Evolutionary conservation across 768 basidiomycete species (phyloP).

Genomic region (Trametes punicea): DNA sequence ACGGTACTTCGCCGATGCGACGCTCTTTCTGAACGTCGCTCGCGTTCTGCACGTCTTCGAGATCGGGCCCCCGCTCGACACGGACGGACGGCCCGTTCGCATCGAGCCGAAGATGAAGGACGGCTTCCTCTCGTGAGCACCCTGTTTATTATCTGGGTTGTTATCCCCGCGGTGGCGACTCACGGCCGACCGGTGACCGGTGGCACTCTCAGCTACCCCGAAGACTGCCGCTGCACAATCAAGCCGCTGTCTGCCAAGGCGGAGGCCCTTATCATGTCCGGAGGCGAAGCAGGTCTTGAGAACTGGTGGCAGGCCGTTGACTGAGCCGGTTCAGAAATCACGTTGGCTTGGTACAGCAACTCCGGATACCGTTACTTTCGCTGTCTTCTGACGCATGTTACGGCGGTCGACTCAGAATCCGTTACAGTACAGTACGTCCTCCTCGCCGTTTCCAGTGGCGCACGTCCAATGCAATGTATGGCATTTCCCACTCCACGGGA

Average conservation of each 20-base stretch:
- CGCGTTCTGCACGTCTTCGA: constrained; percentile 20
- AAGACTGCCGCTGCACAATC: constrained; percentile 18
- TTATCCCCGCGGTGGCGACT: too few species aligned
- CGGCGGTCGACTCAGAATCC: too few species aligned
- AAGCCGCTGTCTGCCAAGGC: constrained; percentile 15
- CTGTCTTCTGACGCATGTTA: too few species aligned
- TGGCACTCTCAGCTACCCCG: constrained; percentile 15
- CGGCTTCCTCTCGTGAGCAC: constrained; percentile 14
- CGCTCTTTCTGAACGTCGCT: constrained; percentile 19
- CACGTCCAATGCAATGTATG: too few species aligned
- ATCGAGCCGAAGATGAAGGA: constrained; percentile 16
- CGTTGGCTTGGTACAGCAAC: too few species aligned
- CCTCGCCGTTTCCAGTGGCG: too few species aligned
- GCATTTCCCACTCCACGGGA: too few species aligned
- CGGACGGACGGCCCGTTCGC: constrained; percentile 4
- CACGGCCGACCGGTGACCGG: too few species aligned
- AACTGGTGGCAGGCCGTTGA: too few species aligned
- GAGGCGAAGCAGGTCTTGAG: neutral
- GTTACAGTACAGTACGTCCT: too few species aligned
- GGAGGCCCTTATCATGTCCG: constrained; percentile 1
- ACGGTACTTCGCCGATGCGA: constrained; percentile 10
- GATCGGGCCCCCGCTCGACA: constrained; percentile 11
- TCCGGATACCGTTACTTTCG: too few species aligned
- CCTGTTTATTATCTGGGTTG: neutral
- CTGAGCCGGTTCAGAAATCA: too few species aligned